Base-by-base conservation (phyloP, 768 basidiomycete species). In the Hygrocybe coccinea region DNA sequence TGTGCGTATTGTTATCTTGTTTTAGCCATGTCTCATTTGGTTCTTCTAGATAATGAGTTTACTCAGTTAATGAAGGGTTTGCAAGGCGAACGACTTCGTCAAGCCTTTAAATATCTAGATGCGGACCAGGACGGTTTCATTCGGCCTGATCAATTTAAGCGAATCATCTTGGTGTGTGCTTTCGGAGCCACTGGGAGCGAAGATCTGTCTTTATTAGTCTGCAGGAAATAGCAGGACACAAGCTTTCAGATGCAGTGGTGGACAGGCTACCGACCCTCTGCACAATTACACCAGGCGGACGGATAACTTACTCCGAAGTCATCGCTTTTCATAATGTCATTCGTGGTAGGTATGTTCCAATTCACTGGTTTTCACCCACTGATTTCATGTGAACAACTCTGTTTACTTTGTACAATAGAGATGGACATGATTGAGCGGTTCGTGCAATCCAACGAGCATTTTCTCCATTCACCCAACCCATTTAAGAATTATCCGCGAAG, bases 41-140 rank as follows among this genome's bases (percentile, higher is more conserved):
- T 25, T 33, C 25, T 48, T 43, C 55, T 62, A 93, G 89, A 95
- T 74, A 89, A 89, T 68, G 95, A 98, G 71, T 98, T 98, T 74
- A 97, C 94, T 29, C 95, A 97, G 74, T 75, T 98, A 57, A 97
- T 99, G 92, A 98, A 97, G 72, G 95, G 94, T 41, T 81, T 97
- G 54, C 97, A 97, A 74, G 97, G 95, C 65, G 97, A 99, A 73
- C 86, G 97, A 33, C 77, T 99, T 53, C 89, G 97, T 58, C 97
- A 99, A 73, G 89, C 94, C 22, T 99, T 98, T 78, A 89, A 84
- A 74, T 84, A 86, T 71, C 79, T 98, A 67, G 95, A 98, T 71
- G 74, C 78, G 48, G 88, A 95, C 66, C 83, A 89, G 66, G 91
- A 95, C 66, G 97, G 97, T 44, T 92, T 95, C 74, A 97, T 99